Conservation (phyloP, 2,329 filamentous ascomycete genomes). For the Alternaria brassicae region DNA sequence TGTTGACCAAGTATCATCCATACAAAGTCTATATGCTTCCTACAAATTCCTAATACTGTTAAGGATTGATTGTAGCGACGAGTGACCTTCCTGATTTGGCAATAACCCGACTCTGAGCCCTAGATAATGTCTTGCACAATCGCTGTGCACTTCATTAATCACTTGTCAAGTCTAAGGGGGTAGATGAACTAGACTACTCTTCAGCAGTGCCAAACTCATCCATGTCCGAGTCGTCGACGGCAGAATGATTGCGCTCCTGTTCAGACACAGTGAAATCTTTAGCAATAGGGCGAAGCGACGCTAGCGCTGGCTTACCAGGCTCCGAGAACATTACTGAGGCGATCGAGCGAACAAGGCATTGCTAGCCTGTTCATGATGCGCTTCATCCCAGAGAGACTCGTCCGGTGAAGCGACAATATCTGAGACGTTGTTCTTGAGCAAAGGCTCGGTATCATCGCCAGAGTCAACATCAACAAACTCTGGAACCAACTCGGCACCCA, state of each 20-base stretch:
- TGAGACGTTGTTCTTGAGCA: neutral
- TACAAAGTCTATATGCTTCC: neutral
- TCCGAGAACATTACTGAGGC: neutral
- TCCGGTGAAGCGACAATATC: neutral
- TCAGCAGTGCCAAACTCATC: neutral
- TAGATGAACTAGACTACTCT: neutral
- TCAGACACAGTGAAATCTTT: neutral
- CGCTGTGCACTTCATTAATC: neutral
- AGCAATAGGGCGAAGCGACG: neutral
- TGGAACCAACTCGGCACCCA: neutral
- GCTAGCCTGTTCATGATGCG: neutral
- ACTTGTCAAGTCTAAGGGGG: neutral
- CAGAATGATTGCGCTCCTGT: neutral
- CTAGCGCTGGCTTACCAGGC: conserved; percentile 1
- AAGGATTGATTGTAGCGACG: neutral
- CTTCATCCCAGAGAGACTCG: neutral
- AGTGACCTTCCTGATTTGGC: neutral
- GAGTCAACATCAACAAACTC: neutral
- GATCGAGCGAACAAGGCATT: neutral
- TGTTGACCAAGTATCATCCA: neutral
- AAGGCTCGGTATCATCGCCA: neutral
- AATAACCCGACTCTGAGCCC: neutral
- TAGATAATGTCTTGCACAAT: neutral
- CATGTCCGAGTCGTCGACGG: neutral
- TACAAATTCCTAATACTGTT: neutral